Evolutionary conservation across 2,329 filamentous ascomycete species (phyloP), one percentile per base, ranked within the genome.

Genomic region (Fusarium sp.): DNA sequence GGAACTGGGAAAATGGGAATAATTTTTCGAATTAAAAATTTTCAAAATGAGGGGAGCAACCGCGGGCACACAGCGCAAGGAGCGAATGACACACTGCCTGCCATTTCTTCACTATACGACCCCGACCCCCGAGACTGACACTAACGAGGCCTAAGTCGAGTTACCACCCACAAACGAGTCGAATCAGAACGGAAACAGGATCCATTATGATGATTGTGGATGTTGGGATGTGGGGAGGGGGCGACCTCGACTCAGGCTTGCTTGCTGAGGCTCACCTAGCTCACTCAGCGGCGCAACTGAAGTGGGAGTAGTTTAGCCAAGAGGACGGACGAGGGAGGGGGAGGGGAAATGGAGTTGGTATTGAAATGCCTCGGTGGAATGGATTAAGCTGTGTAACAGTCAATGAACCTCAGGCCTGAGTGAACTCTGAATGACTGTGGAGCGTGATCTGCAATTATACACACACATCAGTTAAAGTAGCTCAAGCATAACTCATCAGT

Each of bases 41-140:
- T 78, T 73, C 74, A 67, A 77, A 78, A 75, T 75, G 76, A 77
- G 76, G 76, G 76, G 74, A 76, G 72, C 57, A 22, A 30, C 36
- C 51, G 36, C 51, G 51, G 51, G 51, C 51, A 54, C 61, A 72
- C 70, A 73, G 51, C 65, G 56, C 65, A 73, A 72, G 66, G 70
- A 73, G 66, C 73, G 56, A 58, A 56, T 56, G 70, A 66, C 71
- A 69, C 57, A 73, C 70, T 72, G 32, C 69, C 66, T 69, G 50
- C 66, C 39, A 38, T 44, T 53, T 53, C 63, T 50, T 56, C 15
- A 66, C 68, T 3, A 35, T 35, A 35, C 32, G 32, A 35, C 59
- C 70, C 70, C 35, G 48, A 66, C 63, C 45, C 45, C 48, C 35
- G 35, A 53, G 28, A 66, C 41, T 51, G 39, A 65, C 57, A 65